These are phyloP conservation scores for Dendryphion nanum DNA, from an alignment of 2,329 filamentous ascomycete species.

Conservation along the genomic window DNA sequence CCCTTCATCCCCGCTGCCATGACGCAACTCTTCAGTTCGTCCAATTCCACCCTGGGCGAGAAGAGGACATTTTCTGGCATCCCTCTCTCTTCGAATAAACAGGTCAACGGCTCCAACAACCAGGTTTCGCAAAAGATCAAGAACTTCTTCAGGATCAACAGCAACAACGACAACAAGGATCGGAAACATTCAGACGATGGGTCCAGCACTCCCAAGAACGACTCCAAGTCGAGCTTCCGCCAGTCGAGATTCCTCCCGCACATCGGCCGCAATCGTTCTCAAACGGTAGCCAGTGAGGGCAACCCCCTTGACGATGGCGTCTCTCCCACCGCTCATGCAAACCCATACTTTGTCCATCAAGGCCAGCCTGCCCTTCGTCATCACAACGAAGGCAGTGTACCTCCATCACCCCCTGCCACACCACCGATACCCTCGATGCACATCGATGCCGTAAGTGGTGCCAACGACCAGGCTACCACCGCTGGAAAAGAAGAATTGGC, in stretches of 20 bases:
- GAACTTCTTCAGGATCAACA: constrained; percentile 69
- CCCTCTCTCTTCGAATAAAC: constrained; percentile 47
- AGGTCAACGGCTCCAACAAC: constrained; percentile 48
- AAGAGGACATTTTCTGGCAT: constrained; percentile 52
- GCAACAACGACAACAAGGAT: constrained; percentile 46
- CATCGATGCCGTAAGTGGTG: constrained; percentile 65
- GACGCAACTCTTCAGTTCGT: constrained; percentile 45
- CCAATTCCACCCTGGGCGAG: constrained; percentile 40
- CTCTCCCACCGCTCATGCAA: constrained; percentile 90
- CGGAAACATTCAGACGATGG: constrained; percentile 40
- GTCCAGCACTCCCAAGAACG: constrained; percentile 50
- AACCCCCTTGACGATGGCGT: constrained; percentile 84
- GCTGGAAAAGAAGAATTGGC: constrained; percentile 92
- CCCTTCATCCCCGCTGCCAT: constrained; percentile 22
- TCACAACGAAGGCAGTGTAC: constrained; percentile 90
- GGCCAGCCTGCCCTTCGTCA: constrained; percentile 90
- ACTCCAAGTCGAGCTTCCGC: constrained; percentile 68
- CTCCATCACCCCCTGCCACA: constrained; percentile 88
- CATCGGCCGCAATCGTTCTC: constrained; percentile 82
- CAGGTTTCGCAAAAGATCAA: constrained; percentile 65
- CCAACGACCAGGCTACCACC: constrained; percentile 64
- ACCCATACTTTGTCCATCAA: constrained; percentile 97
- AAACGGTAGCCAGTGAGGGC: constrained; percentile 89
- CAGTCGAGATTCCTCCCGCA: constrained; percentile 87
- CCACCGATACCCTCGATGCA: constrained; percentile 64